Evolutionary conservation across 2,329 filamentous ascomycete genomes (phyloP).

Genomic region (Colletotrichum ledebouriae): DNA sequence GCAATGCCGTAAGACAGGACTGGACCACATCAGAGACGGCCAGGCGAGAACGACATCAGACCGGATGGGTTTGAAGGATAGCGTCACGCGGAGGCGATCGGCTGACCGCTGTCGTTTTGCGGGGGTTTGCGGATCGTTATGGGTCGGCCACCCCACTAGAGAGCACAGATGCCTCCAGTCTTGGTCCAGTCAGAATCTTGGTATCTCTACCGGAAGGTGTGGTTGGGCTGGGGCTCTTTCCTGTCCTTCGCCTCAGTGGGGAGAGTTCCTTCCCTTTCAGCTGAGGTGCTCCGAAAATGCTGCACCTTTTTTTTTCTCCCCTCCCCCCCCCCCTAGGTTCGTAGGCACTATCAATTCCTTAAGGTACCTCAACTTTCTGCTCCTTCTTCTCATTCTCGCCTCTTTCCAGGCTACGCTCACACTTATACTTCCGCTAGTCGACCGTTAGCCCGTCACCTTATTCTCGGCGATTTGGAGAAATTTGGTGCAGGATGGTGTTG

Average conservation of each 20-base stretch:
- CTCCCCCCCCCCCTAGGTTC: too few species aligned
- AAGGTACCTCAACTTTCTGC: too few species aligned
- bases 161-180: too few species aligned
- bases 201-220: background rate
- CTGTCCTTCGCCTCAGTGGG: constrained; percentile 4
- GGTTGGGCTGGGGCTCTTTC: constrained; percentile 3
- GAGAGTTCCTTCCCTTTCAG: background rate
- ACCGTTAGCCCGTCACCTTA: background rate
- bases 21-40: background rate
- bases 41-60: constrained; percentile 6
- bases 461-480: constrained; percentile 1
- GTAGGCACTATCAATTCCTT: too few species aligned
- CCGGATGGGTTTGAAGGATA: constrained; percentile 11
- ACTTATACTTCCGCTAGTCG: background rate
- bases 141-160: constrained; percentile 1
- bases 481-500: constrained; percentile 8
- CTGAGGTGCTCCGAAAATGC: background rate
- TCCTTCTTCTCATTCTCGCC: too few species aligned
- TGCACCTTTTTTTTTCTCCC: background rate
- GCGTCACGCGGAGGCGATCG: constrained; percentile 19
- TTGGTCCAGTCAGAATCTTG: background rate
- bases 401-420: too few species aligned
- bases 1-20: background rate
- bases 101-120: constrained; percentile 18
- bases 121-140: constrained; percentile 1